Evolutionary conservation across 257 asterid genomes (phyloP).

Genomic region (Solanum sitiens): DNA sequence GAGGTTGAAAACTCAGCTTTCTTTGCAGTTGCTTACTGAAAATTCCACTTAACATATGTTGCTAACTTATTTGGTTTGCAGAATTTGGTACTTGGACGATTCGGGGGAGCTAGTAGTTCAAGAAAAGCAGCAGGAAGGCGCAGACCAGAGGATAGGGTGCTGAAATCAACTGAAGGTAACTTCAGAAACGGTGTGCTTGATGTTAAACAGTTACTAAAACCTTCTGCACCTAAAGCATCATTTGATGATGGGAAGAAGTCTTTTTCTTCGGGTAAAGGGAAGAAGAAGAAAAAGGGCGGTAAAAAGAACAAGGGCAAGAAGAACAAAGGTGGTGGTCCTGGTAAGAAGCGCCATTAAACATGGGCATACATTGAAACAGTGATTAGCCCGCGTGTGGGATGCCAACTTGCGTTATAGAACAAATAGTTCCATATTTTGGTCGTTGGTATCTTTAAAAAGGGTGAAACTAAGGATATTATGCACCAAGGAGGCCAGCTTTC

Average conservation of each 20-base stretch:
- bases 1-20: constrained; percentile 36
- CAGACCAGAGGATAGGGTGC: constrained; percentile 53
- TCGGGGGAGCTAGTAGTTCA: constrained; percentile 33
- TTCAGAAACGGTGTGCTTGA: constrained; percentile 84
- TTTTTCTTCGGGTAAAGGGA: constrained; percentile 23
- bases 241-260: constrained; percentile 6
- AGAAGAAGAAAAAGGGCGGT: constrained; percentile 45
- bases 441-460: not conserved
- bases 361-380: not conserved
- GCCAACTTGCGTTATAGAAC: not conserved
- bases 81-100: constrained; percentile 60
- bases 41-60: not conserved
- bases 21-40: not conserved
- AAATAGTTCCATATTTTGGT: not conserved
- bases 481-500: not conserved
- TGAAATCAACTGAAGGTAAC: constrained; percentile 57
- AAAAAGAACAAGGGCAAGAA: constrained; percentile 44
- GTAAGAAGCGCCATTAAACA: constrained; percentile 38
- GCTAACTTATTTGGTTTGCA: constrained; percentile 10
- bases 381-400: not conserved
- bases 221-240: constrained; percentile 35
- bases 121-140: constrained; percentile 34
- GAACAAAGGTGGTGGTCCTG: constrained; percentile 35
- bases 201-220: constrained; percentile 46
- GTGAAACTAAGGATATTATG: not conserved